Conservation (phyloP, 2,329 filamentous ascomycete genomes). For the Colletotrichum aenigma region DNA sequence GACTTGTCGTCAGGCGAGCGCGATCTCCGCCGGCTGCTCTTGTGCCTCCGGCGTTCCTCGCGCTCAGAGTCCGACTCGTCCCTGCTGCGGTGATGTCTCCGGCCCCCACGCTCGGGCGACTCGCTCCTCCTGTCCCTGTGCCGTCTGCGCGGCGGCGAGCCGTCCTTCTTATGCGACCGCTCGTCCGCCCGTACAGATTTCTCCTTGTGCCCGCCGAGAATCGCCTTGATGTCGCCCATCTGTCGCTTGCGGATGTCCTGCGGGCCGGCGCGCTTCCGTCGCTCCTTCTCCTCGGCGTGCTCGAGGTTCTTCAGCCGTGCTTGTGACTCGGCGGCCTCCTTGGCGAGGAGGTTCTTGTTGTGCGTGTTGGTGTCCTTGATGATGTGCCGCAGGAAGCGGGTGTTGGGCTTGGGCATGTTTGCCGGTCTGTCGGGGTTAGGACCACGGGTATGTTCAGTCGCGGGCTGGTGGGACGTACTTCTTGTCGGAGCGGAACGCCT, state of each 20-base stretch:
- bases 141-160: neutral
- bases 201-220: constrained; percentile 47
- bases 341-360: constrained; percentile 85
- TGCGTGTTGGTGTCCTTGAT: constrained; percentile 88
- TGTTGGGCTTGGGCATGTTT: constrained; percentile 86
- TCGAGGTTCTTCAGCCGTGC: constrained; percentile 70
- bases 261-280: constrained; percentile 48
- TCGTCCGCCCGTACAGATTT: constrained; percentile 13
- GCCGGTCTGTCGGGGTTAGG: constrained; percentile 54
- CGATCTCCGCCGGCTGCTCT: constrained; percentile 26
- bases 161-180: neutral
- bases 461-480: constrained; percentile 41
- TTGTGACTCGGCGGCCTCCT: constrained; percentile 79
- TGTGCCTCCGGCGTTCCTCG: constrained; percentile 15
- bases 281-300: constrained; percentile 47
- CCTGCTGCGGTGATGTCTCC: neutral
- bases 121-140: constrained; percentile 8
- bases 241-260: constrained; percentile 61
- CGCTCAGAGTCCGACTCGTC: constrained; percentile 6
- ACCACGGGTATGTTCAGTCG: neutral
- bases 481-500: constrained; percentile 60
- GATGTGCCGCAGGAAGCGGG: constrained; percentile 84
- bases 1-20: constrained; percentile 32
- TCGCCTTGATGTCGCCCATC: constrained; percentile 65
- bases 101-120: constrained; percentile 7